phyloP scores from a whole-genome alignment of 2,329 filamentous ascomycete species.

The Rhynchosporium secalis region DNA sequence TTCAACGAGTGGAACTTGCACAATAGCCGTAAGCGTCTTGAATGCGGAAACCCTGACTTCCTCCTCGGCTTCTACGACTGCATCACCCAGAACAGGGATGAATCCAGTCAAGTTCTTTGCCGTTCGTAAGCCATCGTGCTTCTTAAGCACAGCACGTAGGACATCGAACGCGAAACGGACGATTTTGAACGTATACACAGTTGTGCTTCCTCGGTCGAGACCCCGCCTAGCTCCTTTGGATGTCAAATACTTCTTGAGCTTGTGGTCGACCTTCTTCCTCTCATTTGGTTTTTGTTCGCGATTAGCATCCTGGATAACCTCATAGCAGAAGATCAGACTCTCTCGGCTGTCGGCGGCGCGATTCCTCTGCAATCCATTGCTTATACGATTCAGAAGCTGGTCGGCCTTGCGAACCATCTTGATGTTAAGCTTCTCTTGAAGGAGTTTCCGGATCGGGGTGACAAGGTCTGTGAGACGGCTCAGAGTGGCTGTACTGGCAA shows the following conservation, averaged over 20 bases:
- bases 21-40: conserved; percentile 79
- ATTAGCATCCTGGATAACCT: conserved; percentile 87
- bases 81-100: conserved; percentile 84
- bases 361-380: conserved; percentile 81
- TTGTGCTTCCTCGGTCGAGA: conserved; percentile 68
- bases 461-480: conserved; percentile 72
- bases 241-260: conserved; percentile 72
- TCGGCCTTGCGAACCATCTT: conserved; percentile 88
- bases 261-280: conserved; percentile 59
- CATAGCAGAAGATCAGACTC: conserved; percentile 91
- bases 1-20: conserved; percentile 75
- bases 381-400: conserved; percentile 79
- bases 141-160: conserved; percentile 80
- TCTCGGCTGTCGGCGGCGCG: conserved; percentile 75
- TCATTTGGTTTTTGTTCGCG: conserved; percentile 55
- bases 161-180: conserved; percentile 86
- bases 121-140: conserved; percentile 78
- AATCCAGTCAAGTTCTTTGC: conserved; percentile 80
- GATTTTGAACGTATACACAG: conserved; percentile 83
- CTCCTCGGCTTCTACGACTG: conserved; percentile 79
- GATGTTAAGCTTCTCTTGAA: conserved; percentile 81
- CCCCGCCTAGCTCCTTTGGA: conserved; percentile 77
- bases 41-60: conserved; percentile 90
- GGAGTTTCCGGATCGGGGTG: conserved; percentile 72
- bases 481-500: conserved; percentile 80